Evolutionary conservation across 2,329 filamentous ascomycete genomes (phyloP), one percentile per base, ranked within the genome.

Genomic region (Ophiobolus disseminans): DNA sequence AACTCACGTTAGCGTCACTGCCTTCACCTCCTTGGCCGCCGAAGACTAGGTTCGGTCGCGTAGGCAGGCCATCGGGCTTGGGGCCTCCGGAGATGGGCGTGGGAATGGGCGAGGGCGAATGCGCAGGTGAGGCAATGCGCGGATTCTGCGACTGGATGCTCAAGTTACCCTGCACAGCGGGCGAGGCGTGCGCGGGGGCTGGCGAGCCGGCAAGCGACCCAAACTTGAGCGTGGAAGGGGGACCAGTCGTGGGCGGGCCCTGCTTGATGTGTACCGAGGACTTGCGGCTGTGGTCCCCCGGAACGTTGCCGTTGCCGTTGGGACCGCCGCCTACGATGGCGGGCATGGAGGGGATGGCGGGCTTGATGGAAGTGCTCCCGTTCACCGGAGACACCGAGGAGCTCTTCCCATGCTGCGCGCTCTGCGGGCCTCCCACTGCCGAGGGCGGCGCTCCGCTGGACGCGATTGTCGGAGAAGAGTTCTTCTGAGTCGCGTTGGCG

Each of bases 231-330:
- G 80, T 81, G 8, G 63, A 65, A 45, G 68, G 70, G 60, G 82
- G 77, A 72, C 82, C 74, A 65, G 77, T 82, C 55, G 79, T 80
- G 31, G 85, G 83, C 46, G 83, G 81, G 70, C 89, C 89, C 63
- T 91, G 87, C 73, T 85, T 91, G 80, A 97, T 96, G 66, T 92
- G 96, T 67, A 96, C 88, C 14, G 93, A 97, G 58, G 86, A 96
- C 78, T 96, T 96, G 72, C 91, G 86, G 70, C 81, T 83, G 78
- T 97, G 92, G 63, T 91, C 87, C 62, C 80, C 80, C 60, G 70
- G 58, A 51, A 32, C 30, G 30, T 32, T 32, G 9, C 66, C 53
- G 38, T 66, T 77, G 66, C 90, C 90, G 83, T 95, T 94, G 67
- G 81, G 81, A 68, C 81, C 80, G 68, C 80, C 84, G 74, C 83